Evolutionary conservation across 2,329 filamentous ascomycete genomes (phyloP), one percentile per base, ranked within the genome.

Genomic region (Alternaria arbusti): DNA sequence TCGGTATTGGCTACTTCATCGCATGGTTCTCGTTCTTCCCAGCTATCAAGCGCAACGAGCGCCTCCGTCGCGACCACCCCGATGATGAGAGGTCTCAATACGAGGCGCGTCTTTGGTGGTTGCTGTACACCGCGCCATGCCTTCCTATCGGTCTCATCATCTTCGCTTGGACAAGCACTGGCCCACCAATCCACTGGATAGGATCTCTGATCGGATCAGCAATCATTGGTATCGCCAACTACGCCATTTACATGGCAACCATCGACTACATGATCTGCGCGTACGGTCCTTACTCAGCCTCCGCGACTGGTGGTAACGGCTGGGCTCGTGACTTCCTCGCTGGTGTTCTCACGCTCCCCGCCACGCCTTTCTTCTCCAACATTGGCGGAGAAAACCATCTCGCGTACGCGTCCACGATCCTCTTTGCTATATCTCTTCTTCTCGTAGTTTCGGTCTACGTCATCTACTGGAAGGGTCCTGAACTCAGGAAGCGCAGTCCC

Each of bases 191-290:
- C 4, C 88, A 89, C 73, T 94, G 91, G 91, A 88, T 92, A 25
- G 89, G 85, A 0, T 87, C 88, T 11, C 86, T 90, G 82, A 80
- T 93, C 57, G 91, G 89, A 65, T 84, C 85, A 3, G 85, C 85
- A 15, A 83, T 92, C 50, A 89, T 94, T 54, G 91, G 91, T 32
- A 89, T 93, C 58, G 91, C 91, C 58, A 94, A 77, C 55, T 91
- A 91, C 62, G 82, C 86, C 46, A 91, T 92, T 63, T 92, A 93
- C 80, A 92, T 92, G 90, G 89, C 90, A 0, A 93, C 90, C 1
- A 91, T 92, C 68, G 90, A 93, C 78, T 94, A 93, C 81, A 93
- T 93, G 88, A 87, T 92, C 36, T 89, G 88, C 61, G 89, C 90
- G 0, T 91, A 93, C 71, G 91, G 91, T 0, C 88, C 89, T 0